Percentiles rank a stretch among this genome's conserved stretches.
Evolutionary conservation across 2,329 filamentous ascomycete genomes (phyloP).

Genomic region (Diaporthe australafricana): DNA sequence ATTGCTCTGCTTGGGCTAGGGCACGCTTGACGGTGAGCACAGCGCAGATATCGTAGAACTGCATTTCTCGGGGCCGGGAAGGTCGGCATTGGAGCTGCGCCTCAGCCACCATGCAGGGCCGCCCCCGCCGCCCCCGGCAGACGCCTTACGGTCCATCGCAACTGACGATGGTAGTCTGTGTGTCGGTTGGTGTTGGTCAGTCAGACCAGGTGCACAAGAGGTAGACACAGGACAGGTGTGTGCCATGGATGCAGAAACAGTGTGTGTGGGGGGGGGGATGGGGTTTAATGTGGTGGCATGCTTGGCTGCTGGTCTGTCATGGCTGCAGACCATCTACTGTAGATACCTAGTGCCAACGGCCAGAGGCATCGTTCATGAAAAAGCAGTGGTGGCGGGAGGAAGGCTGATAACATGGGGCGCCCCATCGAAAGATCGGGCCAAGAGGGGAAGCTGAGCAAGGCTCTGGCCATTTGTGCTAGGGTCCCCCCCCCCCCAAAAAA

Average conservation of each 20-base stretch:
- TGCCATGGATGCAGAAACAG: neutral
- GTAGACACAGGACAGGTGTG: neutral
- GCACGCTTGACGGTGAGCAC: too few species aligned
- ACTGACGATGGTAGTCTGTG: neutral
- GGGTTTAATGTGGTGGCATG: neutral
- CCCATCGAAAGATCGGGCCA: neutral
- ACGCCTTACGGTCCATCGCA: neutral
- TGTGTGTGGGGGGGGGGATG: too few species aligned
- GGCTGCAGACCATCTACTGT: neutral
- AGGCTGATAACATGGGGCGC: slow-evolving; percentile 11
- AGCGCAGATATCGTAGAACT: neutral
- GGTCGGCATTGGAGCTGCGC: neutral
- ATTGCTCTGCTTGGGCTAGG: too few species aligned
- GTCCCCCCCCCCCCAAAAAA: too few species aligned
- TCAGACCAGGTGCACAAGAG: neutral
- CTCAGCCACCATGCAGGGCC: neutral
- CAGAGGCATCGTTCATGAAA: slow-evolving; percentile 9
- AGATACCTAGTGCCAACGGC: slow-evolving; percentile 11
- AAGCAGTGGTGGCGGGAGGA: neutral
- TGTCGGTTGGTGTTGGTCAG: too few species aligned
- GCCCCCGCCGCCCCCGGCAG: neutral
- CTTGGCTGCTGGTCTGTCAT: neutral
- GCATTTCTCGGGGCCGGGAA: neutral
- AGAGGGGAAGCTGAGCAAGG: neutral
- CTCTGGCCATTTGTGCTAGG: neutral